Evolutionary conservation across 352 stramenopile genomes (phyloP).

Genomic region (Globisporangium cylindrosporum): DNA sequence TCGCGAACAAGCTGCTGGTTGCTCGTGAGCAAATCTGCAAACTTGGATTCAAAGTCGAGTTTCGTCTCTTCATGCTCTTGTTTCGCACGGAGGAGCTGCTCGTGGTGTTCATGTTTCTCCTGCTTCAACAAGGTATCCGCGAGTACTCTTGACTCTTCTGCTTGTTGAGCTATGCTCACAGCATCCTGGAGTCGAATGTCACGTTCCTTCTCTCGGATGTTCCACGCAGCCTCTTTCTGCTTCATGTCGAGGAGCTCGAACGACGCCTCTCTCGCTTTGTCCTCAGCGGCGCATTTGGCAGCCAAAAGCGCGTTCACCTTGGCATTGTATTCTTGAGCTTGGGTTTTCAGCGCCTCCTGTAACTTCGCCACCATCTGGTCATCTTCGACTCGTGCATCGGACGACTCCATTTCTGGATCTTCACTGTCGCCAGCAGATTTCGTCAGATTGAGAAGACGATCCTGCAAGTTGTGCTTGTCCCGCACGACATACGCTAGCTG

Average conservation of each 20-base stretch:
- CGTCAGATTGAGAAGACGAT: conserved; percentile 27
- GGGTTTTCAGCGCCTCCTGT: conserved; percentile 39
- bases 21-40: conserved; percentile 30
- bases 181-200: conserved; percentile 32
- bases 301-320: conserved; percentile 36
- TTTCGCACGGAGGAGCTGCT: conserved; percentile 24
- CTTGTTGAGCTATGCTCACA: conserved; percentile 18
- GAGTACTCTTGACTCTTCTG: conserved; percentile 25
- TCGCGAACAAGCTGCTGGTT: conserved; percentile 17
- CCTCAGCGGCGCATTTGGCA: conserved; percentile 34
- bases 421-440: conserved; percentile 2
- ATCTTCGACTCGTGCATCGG: conserved; percentile 10
- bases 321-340: conserved; percentile 42
- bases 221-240: conserved; percentile 59
- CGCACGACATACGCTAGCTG: conserved; percentile 65
- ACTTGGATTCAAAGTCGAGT: conserved; percentile 32
- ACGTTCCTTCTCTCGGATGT: conserved; percentile 39
- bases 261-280: conserved; percentile 39
- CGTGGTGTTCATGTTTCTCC: conserved; percentile 30
- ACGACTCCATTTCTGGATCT: background rate
- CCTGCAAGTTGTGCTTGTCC: conserved; percentile 76
- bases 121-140: conserved; percentile 24
- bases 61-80: conserved; percentile 22
- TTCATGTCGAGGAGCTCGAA: conserved; percentile 59
- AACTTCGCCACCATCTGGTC: conserved; percentile 33